Evolutionary conservation across 1,139 yeast genomes (phyloP), one percentile per base, ranked within the genome.

Genomic region (Meyerozyma carpophila): DNA sequence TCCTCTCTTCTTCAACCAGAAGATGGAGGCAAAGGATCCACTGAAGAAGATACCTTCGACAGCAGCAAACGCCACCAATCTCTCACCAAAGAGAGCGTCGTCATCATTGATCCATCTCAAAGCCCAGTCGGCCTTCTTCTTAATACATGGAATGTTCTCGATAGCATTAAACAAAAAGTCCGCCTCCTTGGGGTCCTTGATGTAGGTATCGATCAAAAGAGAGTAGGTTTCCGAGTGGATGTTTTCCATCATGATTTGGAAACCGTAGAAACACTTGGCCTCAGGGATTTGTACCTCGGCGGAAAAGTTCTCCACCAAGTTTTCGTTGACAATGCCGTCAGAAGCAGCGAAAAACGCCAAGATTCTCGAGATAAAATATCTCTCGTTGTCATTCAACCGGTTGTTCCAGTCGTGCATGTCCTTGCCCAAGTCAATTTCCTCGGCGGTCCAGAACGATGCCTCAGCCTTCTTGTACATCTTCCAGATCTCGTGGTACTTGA

Each of bases 361-460:
- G 44, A 93, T 94, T 66, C 95, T 82, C 21, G 95, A 85, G 54
- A 93, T 73, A 66, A 93, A 94, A 69, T 70, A 91, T 60, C 95
- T 81, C 75, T 93, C 98, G 63, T 90, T 91, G 43, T 87, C 93
- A 61, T 75, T 89, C 69, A 93, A 73, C 57, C 73, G 75, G 68
- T 84, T 75, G 61, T 87, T 89, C 96, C 98, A 91, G 71, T 93
- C 98, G 58, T 77, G 78, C 50, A 77, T 63, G 65, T 93, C 99
- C 75, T 93, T 93, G 50, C 95, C 83, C 55, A 93, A 77, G 67
- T 93, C 99, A 55, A 94, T 90, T 73, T 93, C 99, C 74, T 93
- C 99, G 44, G 98, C 97, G 42, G 98, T 93, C 99, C 99, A 93
- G 79, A 93, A 93, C 10, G 97, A 89, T 21, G 98, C 98, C 75